Conservation (phyloP, 129 eudicot genomes). For the Escallonia rubra region DNA sequence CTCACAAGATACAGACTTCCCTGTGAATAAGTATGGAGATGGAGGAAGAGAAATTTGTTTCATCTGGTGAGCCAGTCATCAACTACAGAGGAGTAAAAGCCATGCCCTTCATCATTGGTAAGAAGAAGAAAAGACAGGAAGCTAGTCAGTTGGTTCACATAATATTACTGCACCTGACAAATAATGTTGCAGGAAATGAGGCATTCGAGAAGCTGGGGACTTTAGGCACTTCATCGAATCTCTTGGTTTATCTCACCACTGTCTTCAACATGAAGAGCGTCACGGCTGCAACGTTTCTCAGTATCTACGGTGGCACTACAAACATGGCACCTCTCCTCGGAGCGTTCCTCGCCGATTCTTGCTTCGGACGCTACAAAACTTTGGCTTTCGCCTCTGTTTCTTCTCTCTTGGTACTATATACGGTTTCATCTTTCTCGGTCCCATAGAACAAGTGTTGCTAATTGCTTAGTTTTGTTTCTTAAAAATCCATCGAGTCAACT, state of each 20-base stretch:
- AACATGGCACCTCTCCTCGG: constrained; percentile 16
- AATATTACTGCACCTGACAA: background rate
- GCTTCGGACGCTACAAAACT: constrained; percentile 21
- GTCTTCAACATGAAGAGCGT: constrained; percentile 21
- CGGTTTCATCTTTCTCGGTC: no score
- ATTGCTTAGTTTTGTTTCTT: no score
- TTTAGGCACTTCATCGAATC: constrained; percentile 10
- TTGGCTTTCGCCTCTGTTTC: constrained; percentile 12
- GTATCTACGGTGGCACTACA: constrained; percentile 17
- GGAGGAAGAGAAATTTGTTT: constrained; percentile 4
- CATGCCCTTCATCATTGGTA: constrained; percentile 74
- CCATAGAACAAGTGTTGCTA: no score
- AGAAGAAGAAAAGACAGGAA: no score
- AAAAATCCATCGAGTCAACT: no score
- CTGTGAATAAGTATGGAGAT: no score
- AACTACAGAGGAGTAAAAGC: constrained; percentile 69
- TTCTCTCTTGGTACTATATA: constrained; percentile 3
- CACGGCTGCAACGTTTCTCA: constrained; percentile 12
- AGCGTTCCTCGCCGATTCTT: constrained; percentile 21
- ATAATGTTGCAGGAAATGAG: constrained; percentile 10
- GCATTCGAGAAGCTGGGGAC: constrained; percentile 29
- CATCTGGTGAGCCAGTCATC: constrained; percentile 35
- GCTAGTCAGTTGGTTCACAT: no score
- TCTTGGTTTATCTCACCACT: constrained; percentile 21
- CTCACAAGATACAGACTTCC: no score